A percentile compares a stretch with the other conserved stretches of the same genome.
phyloP scores from a whole-genome alignment of 2,329 filamentous ascomycete species.

The Myrmaecium sp. region DNA sequence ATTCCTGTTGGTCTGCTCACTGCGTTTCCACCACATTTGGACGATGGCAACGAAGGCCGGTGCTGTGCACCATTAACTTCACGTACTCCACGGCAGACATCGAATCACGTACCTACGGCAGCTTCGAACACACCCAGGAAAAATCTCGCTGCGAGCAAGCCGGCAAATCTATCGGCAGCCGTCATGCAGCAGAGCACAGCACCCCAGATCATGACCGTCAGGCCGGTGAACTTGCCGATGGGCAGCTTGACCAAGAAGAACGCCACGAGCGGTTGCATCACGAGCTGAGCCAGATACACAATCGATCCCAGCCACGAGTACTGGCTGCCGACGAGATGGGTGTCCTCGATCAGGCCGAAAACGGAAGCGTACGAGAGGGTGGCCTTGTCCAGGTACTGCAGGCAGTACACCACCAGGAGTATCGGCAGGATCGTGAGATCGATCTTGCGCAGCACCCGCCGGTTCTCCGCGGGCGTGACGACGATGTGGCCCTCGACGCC shows the following conservation, averaged over 20 bases:
- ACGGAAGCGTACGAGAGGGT: conserved; percentile 45
- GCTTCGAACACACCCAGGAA: conserved; percentile 54
- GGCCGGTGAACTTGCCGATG: conserved; percentile 41
- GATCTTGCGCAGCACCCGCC: conserved; percentile 34
- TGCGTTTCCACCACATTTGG: conserved; percentile 44
- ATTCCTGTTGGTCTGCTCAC: conserved; percentile 37
- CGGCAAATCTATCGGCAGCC: conserved; percentile 40
- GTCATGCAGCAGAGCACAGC: conserved; percentile 43
- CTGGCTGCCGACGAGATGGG: conserved; percentile 37
- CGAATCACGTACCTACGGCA: conserved; percentile 24
- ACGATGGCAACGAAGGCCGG: conserved; percentile 31
- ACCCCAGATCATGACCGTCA: conserved; percentile 36
- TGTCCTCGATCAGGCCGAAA: conserved; percentile 44
- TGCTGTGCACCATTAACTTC: conserved; percentile 12
- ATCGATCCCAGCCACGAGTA: conserved; percentile 35
- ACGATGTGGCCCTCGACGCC: conserved; percentile 28
- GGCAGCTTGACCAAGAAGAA: conserved; percentile 42
- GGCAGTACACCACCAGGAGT: conserved; percentile 44
- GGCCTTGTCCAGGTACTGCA: conserved; percentile 47
- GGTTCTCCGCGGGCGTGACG: conserved; percentile 37
- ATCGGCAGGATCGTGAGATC: conserved; percentile 35
- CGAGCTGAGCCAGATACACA: conserved; percentile 37
- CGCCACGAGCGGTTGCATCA: conserved; percentile 35
- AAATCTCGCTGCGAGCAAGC: conserved; percentile 45
- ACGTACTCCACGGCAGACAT: conserved; percentile 33